Base-by-base conservation (phyloP, 2,329 filamentous ascomycete species). In the Metarhizium humberi region DNA sequence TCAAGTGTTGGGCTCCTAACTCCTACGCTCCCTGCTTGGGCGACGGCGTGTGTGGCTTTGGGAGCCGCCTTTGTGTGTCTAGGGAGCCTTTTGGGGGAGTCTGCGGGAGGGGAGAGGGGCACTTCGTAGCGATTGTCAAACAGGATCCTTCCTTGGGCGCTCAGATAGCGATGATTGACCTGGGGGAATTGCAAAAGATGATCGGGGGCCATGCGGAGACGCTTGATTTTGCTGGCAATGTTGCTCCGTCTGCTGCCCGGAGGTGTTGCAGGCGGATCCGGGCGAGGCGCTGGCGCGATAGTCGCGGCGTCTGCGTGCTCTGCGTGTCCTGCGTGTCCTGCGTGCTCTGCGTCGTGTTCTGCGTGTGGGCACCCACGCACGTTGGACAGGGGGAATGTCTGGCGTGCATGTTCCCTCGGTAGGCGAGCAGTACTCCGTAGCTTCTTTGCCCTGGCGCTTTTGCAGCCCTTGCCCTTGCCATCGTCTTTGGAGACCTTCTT, bases 371-470 rank as follows among this genome's bases (percentile, higher is more conserved):
- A 53, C 29, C 51, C 56, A 16, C 56, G 57, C 36, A 56, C 40
- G 50, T 61, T 61, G 51, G 61, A 63, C 18, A 53, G 45, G 34
- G 60, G 57, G 51, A 59, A 55, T 18, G 40, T 20, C 18, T 59
- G 55, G 40, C 43, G 55, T 18, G 51, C 51, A 32, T 32, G 46
- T 54, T 48, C 48, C 53, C 40, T 48, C 29, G 20, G 48, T 16
- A 20, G 55, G 48, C 45, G 51, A 56, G 32, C 25, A 16, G 38
- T 48, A 13, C 14, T n/a, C 42, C 38, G 25, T 20, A 16, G 45
- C 38, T 34, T 13, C 54, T 14, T 45, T 32, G 50, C 20, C 18
- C 48, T 20, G 42, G 40, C 45, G 7, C 45, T 29, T 18, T 48
- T 48, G 45, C 20, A 48, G 45, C 45, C 45, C 45, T 48, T 48